phyloP scores from a whole-genome alignment of 2,329 filamentous ascomycete genomes.

The Sclerotinia spermophila region DNA sequence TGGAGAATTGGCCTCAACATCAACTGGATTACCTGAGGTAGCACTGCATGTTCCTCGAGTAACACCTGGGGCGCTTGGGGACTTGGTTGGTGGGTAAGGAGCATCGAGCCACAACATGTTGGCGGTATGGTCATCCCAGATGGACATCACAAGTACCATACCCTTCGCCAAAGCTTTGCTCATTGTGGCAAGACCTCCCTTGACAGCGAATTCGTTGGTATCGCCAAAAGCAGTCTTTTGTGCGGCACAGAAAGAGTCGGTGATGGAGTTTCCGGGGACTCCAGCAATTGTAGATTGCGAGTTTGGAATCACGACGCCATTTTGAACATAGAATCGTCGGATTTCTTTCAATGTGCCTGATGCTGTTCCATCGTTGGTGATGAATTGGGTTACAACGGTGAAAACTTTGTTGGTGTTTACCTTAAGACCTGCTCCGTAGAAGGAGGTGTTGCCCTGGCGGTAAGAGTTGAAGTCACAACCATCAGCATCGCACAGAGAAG shows the following conservation, averaged over 20 bases:
- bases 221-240: slow-evolving; percentile 56
- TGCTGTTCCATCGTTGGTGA: slow-evolving; percentile 48
- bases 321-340: slow-evolving; percentile 55
- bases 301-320: slow-evolving; percentile 51
- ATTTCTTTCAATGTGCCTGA: slow-evolving; percentile 51
- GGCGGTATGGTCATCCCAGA: slow-evolving; percentile 55
- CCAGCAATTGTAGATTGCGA: slow-evolving; percentile 45
- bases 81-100: slow-evolving; percentile 52
- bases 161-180: slow-evolving; percentile 49
- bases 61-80: slow-evolving; percentile 46
- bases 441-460: slow-evolving; percentile 53
- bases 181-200: slow-evolving; percentile 56
- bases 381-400: slow-evolving; percentile 59
- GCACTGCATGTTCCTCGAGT: slow-evolving; percentile 53
- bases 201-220: slow-evolving; percentile 48
- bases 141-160: slow-evolving; percentile 63
- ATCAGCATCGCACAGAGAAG: slow-evolving; percentile 56
- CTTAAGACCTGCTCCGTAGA: slow-evolving; percentile 52
- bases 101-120: slow-evolving; percentile 77
- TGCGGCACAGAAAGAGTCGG: slow-evolving; percentile 52
- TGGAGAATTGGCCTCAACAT: slow-evolving; percentile 47
- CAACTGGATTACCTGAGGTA: slow-evolving; percentile 48
- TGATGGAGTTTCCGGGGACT: slow-evolving; percentile 52
- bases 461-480: slow-evolving; percentile 61
- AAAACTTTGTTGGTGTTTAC: slow-evolving; percentile 51